Conservation (phyloP, 2,329 filamentous ascomycete species). For the Colletotrichum higginsianum region DNA sequence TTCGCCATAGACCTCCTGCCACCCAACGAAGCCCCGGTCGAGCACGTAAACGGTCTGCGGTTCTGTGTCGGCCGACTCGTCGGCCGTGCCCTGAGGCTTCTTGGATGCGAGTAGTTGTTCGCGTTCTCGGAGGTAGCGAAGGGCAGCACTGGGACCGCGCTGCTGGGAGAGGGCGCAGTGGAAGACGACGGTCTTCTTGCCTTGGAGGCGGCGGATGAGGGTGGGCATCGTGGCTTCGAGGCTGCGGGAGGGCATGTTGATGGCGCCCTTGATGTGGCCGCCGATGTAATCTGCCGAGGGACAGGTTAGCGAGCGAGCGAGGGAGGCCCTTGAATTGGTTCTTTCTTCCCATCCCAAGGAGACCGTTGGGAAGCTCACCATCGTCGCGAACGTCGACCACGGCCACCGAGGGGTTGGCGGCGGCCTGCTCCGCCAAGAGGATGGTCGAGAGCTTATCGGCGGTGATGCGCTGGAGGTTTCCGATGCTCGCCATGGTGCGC, state of each 20-base stretch:
- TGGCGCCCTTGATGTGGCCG: slow-evolving; percentile 86
- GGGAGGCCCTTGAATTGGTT: too few relatives aligned
- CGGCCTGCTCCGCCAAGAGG: slow-evolving; percentile 67
- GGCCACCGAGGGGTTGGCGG: slow-evolving; percentile 68
- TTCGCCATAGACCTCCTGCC: slow-evolving; percentile 87
- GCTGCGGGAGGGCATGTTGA: slow-evolving; percentile 80
- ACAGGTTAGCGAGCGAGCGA: background rate
- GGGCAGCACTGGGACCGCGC: slow-evolving; percentile 86
- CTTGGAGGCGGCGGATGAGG: slow-evolving; percentile 82
- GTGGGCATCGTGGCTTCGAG: slow-evolving; percentile 86
- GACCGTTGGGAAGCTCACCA: slow-evolving; percentile 62
- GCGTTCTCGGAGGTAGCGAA: slow-evolving; percentile 82
- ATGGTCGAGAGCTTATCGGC: slow-evolving; percentile 77
- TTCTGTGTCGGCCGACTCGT: slow-evolving; percentile 20
- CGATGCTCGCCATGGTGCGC: slow-evolving; percentile 67
- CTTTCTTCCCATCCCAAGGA: background rate
- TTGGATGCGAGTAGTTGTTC: slow-evolving; percentile 61
- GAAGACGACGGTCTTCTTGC: slow-evolving; percentile 90
- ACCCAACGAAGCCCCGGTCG: slow-evolving; percentile 86
- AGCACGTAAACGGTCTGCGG: slow-evolving; percentile 85
- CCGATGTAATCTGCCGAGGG: slow-evolving; percentile 82
- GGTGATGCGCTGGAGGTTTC: slow-evolving; percentile 76
- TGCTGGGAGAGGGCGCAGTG: slow-evolving; percentile 95
- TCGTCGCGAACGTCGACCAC: slow-evolving; percentile 92
- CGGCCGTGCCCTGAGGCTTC: slow-evolving; percentile 23